Base-by-base conservation (phyloP, 768 basidiomycete species). In the Lactarius indigo region DNA sequence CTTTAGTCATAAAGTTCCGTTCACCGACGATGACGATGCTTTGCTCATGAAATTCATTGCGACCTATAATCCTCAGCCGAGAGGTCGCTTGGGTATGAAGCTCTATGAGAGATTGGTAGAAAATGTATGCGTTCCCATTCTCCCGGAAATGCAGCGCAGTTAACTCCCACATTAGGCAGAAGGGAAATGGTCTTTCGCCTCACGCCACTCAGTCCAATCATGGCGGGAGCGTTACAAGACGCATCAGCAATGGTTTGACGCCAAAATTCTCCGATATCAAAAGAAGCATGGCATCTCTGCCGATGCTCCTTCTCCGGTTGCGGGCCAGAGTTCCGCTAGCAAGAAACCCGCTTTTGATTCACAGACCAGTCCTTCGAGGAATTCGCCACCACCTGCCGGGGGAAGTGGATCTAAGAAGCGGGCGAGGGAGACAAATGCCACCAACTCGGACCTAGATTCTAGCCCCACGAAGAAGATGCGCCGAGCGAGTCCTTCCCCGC, bases 221-320 rank as follows among this genome's bases (percentile, higher is more conserved):
- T 89, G 88, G 88, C 82, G 85, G 28, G 81, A 85, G 56, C 79
- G 82, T n/a, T 89, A 89, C 69, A 76, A 72, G 66, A 84, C 78
- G 68, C 78, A 87, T 58, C 59, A 77, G 44, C 69, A 39, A 0
- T 28, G 69, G 0, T 87, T 85, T 60, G 80, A 88, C 66, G 31
- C 12, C 2, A 59, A 56, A n/a, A 87, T 88, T 44, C 68, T 59
- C 42, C 71, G 54, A 10, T 82, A 81, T 64, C 81, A 81, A 63
- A 62, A 68, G 64, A 78, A 78, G 61, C 71, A 81, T 8, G 65
- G 28, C 23, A 69, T 72, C 9, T 33, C 52, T 30, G 7, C 37
- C 3, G 28, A 67, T 12, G 15, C 54, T 17, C 7, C 52, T 35
- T 35, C 52, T 31, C 44, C 9, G 10, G 39, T 13, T n/a, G 15